Percentiles rank a stretch among this genome's conserved stretches.
Evolutionary conservation across 176 grass and related monocot genomes (phyloP).

Genomic region (Musa beccarii): DNA sequence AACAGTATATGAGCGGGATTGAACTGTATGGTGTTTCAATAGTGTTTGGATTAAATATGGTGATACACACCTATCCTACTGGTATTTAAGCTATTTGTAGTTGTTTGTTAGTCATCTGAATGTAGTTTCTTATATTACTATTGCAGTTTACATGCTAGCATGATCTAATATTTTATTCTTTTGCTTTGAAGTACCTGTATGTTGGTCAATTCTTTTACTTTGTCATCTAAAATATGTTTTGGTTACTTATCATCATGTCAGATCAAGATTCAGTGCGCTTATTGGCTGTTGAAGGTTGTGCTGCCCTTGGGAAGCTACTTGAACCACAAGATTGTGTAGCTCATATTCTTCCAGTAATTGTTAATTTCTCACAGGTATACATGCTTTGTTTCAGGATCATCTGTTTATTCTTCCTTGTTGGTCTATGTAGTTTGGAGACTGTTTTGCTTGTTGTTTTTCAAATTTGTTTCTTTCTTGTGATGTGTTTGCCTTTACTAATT

Average conservation of each 20-base stretch:
- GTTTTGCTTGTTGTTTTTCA: background rate
- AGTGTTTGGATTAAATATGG: no score
- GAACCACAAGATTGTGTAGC: constrained; percentile 88
- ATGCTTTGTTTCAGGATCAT: background rate
- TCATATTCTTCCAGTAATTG: constrained; percentile 86
- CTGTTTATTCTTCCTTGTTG: background rate
- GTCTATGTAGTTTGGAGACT: background rate
- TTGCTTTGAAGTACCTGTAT: background rate
- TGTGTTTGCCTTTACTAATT: background rate
- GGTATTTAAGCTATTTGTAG: no score
- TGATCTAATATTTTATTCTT: no score
- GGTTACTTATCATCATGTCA: constrained; percentile 20
- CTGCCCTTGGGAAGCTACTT: constrained; percentile 79
- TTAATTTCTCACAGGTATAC: constrained; percentile 81
- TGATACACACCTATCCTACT: no score
- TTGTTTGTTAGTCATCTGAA: no score
- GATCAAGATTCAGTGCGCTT: constrained; percentile 95
- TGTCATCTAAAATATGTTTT: background rate
- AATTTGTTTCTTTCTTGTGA: background rate
- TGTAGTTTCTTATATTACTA: no score
- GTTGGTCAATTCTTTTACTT: background rate
- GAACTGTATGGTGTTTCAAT: no score
- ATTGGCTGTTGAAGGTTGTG: constrained; percentile 92
- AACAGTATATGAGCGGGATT: no score
- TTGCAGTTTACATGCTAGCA: no score